These are phyloP conservation scores for Polychytrium aggregatum DNA, from an alignment of 192 early-diverging fungal genomes.

Conservation along the genomic window DNA sequence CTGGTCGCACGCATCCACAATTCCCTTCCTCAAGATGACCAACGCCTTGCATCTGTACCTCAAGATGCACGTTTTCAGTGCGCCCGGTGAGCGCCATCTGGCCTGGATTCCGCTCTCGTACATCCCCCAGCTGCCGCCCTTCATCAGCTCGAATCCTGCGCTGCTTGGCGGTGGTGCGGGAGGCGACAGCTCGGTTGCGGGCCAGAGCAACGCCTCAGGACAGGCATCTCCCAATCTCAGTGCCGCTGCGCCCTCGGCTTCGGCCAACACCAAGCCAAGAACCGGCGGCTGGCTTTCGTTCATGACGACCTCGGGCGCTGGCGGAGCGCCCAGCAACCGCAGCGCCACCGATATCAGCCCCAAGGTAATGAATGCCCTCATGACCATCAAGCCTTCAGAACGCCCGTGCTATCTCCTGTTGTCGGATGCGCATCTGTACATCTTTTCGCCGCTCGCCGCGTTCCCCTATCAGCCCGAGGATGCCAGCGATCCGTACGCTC, in stretches of 20 bases:
- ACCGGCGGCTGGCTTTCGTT: too few species aligned
- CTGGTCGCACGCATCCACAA: too few species aligned
- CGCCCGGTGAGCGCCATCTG: constrained; percentile 28
- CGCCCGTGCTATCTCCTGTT: constrained; percentile 31
- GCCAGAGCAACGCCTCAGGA: too few species aligned
- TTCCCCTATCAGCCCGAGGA: constrained; percentile 21
- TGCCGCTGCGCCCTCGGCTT: too few species aligned
- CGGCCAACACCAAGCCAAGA: too few species aligned
- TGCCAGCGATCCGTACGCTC: constrained; percentile 12
- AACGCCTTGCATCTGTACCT: constrained; percentile 37
- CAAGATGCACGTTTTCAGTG: constrained; percentile 23
- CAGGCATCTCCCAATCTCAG: too few species aligned
- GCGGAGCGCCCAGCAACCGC: too few species aligned
- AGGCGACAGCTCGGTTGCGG: too few species aligned
- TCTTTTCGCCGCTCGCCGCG: constrained; percentile 28
- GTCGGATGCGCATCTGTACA: constrained; percentile 25
- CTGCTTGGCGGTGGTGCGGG: too few species aligned
- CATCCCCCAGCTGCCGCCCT: constrained; percentile 14
- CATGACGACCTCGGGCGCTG: too few species aligned
- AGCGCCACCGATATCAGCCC: too few species aligned
- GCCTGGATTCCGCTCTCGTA: constrained; percentile 27
- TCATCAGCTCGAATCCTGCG: constrained; percentile 1
- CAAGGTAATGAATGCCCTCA: too few species aligned
- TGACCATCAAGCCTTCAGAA: constrained; percentile 13
- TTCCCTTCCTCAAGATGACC: constrained; percentile 33